These are phyloP conservation scores for Vishniacozyma victoriae DNA, from an alignment of 768 basidiomycete genomes.

Conservation along the genomic window DNA sequence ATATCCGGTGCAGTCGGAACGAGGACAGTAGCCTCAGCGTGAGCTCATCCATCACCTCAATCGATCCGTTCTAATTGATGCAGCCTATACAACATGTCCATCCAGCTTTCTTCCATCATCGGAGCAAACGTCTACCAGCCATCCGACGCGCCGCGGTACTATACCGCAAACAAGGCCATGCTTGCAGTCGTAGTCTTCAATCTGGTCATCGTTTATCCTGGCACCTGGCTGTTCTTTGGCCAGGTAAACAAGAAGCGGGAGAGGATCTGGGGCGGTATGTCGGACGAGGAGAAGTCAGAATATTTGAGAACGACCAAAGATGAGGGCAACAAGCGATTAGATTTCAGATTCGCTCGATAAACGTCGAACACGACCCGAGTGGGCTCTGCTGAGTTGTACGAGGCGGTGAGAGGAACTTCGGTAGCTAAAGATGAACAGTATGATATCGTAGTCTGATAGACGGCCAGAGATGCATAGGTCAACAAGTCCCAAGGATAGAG, in stretches of 20 bases:
- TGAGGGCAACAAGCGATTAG: slow-evolving; percentile 34
- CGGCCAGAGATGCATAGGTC: no score
- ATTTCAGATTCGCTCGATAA: background rate
- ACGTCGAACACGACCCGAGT: no score
- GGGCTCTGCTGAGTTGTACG: background rate
- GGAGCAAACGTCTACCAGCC: slow-evolving; percentile 3
- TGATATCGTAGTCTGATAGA: no score
- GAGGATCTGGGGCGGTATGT: slow-evolving; percentile 39
- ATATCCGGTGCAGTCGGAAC: no score
- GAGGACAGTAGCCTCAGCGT: no score
- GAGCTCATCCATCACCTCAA: no score
- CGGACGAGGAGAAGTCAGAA: slow-evolving; percentile 32
- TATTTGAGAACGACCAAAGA: slow-evolving; percentile 46
- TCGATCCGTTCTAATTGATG: background rate
- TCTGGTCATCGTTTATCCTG: slow-evolving; percentile 32
- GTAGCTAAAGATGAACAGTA: no score
- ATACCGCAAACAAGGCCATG: slow-evolving; percentile 40
- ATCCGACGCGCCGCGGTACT: slow-evolving; percentile 14
- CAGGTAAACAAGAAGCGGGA: slow-evolving; percentile 32
- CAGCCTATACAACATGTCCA: no score
- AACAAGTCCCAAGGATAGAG: no score
- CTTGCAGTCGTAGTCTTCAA: slow-evolving; percentile 45
- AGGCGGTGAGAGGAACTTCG: no score
- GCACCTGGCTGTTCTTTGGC: slow-evolving; percentile 39
- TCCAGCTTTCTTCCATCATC: no score